Base-by-base conservation (phyloP, 202 grass and related monocot species). In the Zoysia matrella region DNA sequence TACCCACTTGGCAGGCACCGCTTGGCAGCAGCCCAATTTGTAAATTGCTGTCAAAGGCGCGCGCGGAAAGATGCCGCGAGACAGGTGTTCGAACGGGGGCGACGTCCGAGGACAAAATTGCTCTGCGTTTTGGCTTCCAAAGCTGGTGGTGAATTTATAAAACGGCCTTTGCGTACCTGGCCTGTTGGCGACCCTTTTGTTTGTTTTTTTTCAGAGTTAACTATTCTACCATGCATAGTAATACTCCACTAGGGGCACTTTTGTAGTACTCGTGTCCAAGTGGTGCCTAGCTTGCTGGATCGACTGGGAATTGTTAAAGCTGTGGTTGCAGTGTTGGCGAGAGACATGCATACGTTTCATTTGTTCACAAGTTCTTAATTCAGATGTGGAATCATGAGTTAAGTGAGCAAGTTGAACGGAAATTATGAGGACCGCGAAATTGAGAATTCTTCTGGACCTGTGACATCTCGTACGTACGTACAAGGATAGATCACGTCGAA, bases 71-170 rank as follows among this genome's bases (percentile, higher is more conserved):
- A 83, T 83, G 74, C 79, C 15, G 73, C 72, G 54, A 79, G 83
- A 83, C 82, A 89, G 74, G 74, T 89, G 83, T 86, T 82, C n/a
- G 84, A 86, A 49, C 81, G 11, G 47, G 71, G 71, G 60, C 82
- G 60, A 89, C 78, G 50, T 82, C 74, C 30, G 10, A 48, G 65
- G 83, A 79, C 80, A 83, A 90, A 78, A 83, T 39, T 60, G 7
- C 8, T 3, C 54, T 15, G 44, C 64, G 30, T 75, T 90, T 90
- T 82, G 61, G 64, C 65, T 71, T 71, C 54, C 69, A 51, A 86
- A 83, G 60, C 30, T n/a, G 66, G 7, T 3, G 47, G 58, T 2
- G 78, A 76, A 50, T 75, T 80, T 52, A 74, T 51, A 51, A 76
- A 62, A 89, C 65, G 40, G 10, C 64, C 46, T 80, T 44, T 83